phyloP scores from a whole-genome alignment of 306 rosid genomes.

The Castanopsis chinensis region DNA sequence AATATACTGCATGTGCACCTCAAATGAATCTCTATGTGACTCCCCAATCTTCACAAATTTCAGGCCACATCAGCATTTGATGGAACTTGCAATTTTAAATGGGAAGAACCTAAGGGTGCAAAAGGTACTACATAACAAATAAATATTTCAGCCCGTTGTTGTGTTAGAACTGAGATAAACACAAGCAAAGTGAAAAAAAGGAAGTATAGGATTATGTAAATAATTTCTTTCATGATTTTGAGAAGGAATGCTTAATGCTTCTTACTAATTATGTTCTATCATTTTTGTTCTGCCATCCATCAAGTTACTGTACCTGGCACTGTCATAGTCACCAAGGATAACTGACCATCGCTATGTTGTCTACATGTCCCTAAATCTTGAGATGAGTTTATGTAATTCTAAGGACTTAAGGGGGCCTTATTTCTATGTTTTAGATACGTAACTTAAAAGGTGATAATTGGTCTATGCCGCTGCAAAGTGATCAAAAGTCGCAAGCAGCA shows the following conservation, averaged over 20 bases:
- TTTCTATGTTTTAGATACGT: neutral
- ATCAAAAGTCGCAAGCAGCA: neutral
- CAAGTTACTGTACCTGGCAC: no score
- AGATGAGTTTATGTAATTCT: neutral
- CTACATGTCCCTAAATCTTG: neutral
- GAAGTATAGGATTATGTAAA: neutral
- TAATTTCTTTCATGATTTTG: neutral
- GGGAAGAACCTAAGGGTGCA: conserved; percentile 98
- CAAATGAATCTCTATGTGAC: conserved; percentile 17
- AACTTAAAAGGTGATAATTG: neutral
- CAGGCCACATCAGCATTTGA: conserved; percentile 92
- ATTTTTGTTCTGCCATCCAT: no score
- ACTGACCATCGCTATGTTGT: neutral
- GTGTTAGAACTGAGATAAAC: neutral
- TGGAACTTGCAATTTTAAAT: conserved; percentile 64
- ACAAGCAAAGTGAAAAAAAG: neutral
- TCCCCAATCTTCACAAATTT: conserved; percentile 21
- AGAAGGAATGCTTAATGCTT: neutral
- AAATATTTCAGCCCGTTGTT: neutral
- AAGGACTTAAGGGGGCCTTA: neutral
- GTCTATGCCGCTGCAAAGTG: neutral
- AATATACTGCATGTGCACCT: conserved; percentile 9
- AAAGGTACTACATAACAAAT: conserved; percentile 48
- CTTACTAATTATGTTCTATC: no score
- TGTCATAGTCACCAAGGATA: no score